Evolutionary conservation across 768 basidiomycete species (phyloP), one percentile per base, ranked within the genome.

Genomic region (Phylloporus arenicola): DNA sequence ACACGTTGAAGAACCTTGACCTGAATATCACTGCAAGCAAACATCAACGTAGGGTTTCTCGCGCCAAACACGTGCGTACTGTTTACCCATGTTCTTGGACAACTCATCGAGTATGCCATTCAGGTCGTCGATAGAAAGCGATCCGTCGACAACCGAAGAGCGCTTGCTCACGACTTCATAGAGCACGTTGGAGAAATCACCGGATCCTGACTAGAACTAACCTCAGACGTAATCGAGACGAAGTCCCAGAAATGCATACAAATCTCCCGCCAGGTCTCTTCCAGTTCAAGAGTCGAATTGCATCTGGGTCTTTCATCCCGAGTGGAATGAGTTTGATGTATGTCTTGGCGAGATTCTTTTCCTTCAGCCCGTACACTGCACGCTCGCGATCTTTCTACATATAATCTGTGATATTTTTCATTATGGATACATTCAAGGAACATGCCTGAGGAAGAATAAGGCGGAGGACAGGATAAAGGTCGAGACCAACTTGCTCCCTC

Each of bases 281-380:
- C 96, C 96, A 98, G 57, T 95, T 87, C 41, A 87, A 69, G 39
- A 99, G 70, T 35, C 88, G 79, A 43, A 87, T 77, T 0, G 91
- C 86, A 61, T 94, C 91, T 7, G 82, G 83, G 48, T 91, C 87
- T 62, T 82, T 81, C 64, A 70, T 79, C 34, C 86, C 86, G 3
- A 99, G 74, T 1, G 89, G 90, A 31, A 98, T 87, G 3, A 94
- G 77, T 54, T 87, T 84, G 71, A 95, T 91, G 64, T 94, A 96
- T 10, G 82, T 83, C 68, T 93, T 97, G 5, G 93, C 94, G 3
- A 99, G 72, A 63, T 88, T 89, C 70, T 88, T 88, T 72, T 99
- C 96, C 65, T 99, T 99, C 57, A 96, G 68, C 13, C 92, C 90
- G 67, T 98, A 99, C 0, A 93, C 84, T 0, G 90, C 80, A 47